A percentile compares a stretch with the other conserved stretches of the same genome.
phyloP scores from a whole-genome alignment of 805 yeast species.

The Yamadazyma endophytica region DNA sequence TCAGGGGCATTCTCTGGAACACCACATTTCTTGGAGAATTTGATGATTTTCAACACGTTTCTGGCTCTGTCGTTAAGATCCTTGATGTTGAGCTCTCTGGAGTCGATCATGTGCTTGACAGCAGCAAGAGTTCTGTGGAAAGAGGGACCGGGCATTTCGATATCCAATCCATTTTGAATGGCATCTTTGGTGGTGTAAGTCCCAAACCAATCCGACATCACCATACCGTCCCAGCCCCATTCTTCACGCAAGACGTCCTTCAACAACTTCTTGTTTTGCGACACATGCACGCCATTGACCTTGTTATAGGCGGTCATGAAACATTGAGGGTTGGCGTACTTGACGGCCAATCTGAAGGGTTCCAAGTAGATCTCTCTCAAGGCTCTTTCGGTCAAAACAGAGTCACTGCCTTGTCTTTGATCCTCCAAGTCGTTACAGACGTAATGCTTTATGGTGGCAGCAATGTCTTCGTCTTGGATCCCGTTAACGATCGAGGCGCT shows the following conservation, averaged over 20 bases:
- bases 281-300: constrained; percentile 58
- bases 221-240: constrained; percentile 54
- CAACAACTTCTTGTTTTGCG: constrained; percentile 40
- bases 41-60: constrained; percentile 43
- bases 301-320: constrained; percentile 63
- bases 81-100: constrained; percentile 36
- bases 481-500: constrained; percentile 51
- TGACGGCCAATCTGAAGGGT: constrained; percentile 59
- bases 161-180: constrained; percentile 51
- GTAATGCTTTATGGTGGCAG: constrained; percentile 59
- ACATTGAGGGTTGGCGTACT: constrained; percentile 48
- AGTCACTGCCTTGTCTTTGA: constrained; percentile 45
- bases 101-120: constrained; percentile 38
- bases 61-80: constrained; percentile 47
- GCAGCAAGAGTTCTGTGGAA: constrained; percentile 38
- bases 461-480: constrained; percentile 47
- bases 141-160: constrained; percentile 70
- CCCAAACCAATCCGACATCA: constrained; percentile 67
- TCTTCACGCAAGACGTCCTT: constrained; percentile 48
- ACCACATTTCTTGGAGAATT: constrained; percentile 36
- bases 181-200: constrained; percentile 44
- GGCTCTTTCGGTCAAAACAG: constrained; percentile 54
- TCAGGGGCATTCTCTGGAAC: constrained; percentile 36
- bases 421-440: constrained; percentile 62
- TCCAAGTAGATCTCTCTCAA: constrained; percentile 60